Evolutionary conservation across 345 rosid genomes (phyloP), one percentile per base, ranked within the genome.

Genomic region (Citrus medica): DNA sequence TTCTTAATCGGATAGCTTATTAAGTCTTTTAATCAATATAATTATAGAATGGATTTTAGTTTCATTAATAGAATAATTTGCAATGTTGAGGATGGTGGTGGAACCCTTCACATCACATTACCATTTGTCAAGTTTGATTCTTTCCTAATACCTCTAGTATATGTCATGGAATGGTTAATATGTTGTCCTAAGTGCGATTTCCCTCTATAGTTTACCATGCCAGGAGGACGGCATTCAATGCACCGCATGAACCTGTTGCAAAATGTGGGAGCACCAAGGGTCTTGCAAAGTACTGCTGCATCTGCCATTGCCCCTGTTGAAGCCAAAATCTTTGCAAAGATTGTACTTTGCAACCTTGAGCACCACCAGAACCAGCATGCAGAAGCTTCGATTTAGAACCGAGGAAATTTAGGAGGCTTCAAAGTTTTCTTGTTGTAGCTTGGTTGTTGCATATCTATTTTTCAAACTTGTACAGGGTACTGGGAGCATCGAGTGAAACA

Each of bases 321-420:
- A 76, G 83, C 85, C 60, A 86, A 84, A 82, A 80, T 80, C 42
- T 86, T 84, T 78, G 85, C 85, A 10, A 84, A 72, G 71, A 79
- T 82, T 28, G 85, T 84, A 7, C 84, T 83, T 14, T 38, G 87
- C 24, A 86, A 86, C 79, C 82, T 86, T 27, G 82, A 83, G 37
- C 81, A 79, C 68, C 79, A 75, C 61, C 79, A 83, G 37, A 79
- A 76, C 62, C 78, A 74, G 58, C 78, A 69, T 5, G 51, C 3
- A 21, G 79, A 74, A 59, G 67, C 80, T 67, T 67, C 72, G 51
- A 21, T 42, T 30, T 75, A 60, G 32, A 63, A 14, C 38, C 24
- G 25, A 62, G 16, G 53, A 46, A 21, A 59, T 24, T 3, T 13
- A 14, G 9, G 53, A 7, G 8, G 27, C 28, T n/a, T 22, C 2